These are phyloP conservation scores for Malassezia restricta DNA, from an alignment of 1,284 basidiomycete genomes.

Conservation along the genomic window DNA sequence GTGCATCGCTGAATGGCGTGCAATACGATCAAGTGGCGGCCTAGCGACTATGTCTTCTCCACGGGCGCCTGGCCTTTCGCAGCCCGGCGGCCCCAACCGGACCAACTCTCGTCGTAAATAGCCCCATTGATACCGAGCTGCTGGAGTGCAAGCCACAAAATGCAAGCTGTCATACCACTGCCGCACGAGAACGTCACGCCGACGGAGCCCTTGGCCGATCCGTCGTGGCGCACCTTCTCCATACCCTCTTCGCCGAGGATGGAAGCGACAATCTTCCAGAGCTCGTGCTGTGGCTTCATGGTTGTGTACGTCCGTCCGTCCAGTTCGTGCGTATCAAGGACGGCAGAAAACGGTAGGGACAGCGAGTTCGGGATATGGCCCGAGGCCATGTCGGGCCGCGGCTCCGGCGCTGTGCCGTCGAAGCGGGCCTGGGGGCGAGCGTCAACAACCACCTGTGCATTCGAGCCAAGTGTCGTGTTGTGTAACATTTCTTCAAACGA, in stretches of 20 bases:
- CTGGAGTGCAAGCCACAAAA: slow-evolving; percentile 77
- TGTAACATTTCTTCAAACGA: slow-evolving; percentile 69
- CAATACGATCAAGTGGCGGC: slow-evolving; percentile 31
- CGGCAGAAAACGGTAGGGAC: slow-evolving; percentile 69
- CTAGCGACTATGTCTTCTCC: background rate
- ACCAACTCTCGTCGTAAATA: slow-evolving; percentile 64
- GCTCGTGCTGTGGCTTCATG: slow-evolving; percentile 37
- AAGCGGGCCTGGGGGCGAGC: slow-evolving; percentile 66
- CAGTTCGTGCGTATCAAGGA: slow-evolving; percentile 54
- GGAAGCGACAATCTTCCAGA: slow-evolving; percentile 52
- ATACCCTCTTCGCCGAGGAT: slow-evolving; percentile 49
- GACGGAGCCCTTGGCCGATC: slow-evolving; percentile 19
- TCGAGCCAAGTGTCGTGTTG: slow-evolving; percentile 55
- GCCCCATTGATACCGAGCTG: slow-evolving; percentile 53
- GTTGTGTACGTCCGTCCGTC: slow-evolving; percentile 44
- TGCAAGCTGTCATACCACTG: slow-evolving; percentile 82
- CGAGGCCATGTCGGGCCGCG: slow-evolving; percentile 69
- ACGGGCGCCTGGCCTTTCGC: slow-evolving; percentile 13
- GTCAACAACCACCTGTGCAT: slow-evolving; percentile 68
- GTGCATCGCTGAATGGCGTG: slow-evolving; percentile 30
- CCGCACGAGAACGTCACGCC: slow-evolving; percentile 41
- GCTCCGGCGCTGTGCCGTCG: slow-evolving; percentile 69
- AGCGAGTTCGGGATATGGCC: slow-evolving; percentile 84
- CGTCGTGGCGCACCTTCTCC: slow-evolving; percentile 38
- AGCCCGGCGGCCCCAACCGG: slow-evolving; percentile 24